Conservation (phyloP, 2,329 filamentous ascomycete genomes). For the Penicillium brasilianum region DNA sequence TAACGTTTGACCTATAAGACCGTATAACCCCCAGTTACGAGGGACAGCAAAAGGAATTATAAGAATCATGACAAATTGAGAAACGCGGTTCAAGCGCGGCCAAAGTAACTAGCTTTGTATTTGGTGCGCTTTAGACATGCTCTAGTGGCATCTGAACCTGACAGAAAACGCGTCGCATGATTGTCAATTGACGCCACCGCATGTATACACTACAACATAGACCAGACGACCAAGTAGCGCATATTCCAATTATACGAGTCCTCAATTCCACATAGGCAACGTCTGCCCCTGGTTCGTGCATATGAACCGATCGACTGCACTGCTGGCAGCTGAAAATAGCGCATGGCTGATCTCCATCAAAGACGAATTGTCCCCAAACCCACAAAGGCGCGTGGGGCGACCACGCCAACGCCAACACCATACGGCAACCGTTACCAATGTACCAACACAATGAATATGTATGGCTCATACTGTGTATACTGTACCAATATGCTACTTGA, state of each 20-base stretch:
- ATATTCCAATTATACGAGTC: not conserved
- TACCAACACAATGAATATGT: too few species aligned
- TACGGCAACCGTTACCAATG: not conserved
- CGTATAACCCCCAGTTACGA: not conserved
- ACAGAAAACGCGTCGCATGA: not conserved
- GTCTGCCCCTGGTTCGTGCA: constrained; percentile 14
- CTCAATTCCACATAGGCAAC: constrained; percentile 13
- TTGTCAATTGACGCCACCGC: not conserved
- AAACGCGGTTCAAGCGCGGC: not conserved
- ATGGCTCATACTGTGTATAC: not conserved
- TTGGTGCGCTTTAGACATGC: not conserved
- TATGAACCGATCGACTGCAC: constrained; percentile 14
- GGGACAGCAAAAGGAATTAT: not conserved
- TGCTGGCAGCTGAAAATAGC: constrained; percentile 17
- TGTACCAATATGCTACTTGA: too few species aligned
- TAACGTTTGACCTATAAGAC: not conserved
- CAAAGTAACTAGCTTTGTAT: not conserved
- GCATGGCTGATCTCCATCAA: constrained; percentile 12
- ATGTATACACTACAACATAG: too few species aligned
- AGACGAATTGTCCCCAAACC: not conserved
- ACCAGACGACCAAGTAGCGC: not conserved
- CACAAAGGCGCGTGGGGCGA: not conserved
- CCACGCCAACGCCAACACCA: not conserved
- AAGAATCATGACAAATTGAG: not conserved
- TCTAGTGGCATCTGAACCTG: not conserved